These are phyloP conservation scores for Skeletonema menzelii DNA, from an alignment of 108 stramenopile species.

Conservation along the genomic window DNA sequence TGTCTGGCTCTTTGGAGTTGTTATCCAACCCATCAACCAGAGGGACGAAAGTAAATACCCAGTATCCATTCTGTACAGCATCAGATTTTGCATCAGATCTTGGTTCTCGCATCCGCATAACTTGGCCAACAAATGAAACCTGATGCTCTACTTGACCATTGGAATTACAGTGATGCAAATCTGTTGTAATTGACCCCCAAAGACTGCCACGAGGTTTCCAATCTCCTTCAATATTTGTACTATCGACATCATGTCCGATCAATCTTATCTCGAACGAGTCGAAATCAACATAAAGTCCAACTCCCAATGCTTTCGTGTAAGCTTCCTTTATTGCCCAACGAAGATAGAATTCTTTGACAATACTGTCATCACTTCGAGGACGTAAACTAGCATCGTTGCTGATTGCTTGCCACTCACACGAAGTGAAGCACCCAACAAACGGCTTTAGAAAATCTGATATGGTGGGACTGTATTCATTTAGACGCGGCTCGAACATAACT, in stretches of 20 bases:
- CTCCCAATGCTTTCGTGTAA: conserved; percentile 80
- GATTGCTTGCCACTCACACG: conserved; percentile 66
- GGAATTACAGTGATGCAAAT: background rate
- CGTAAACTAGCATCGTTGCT: background rate
- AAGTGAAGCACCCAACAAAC: conserved; percentile 56
- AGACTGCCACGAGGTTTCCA: conserved; percentile 11
- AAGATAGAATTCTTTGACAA: conserved; percentile 66
- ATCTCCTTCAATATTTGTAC: background rate
- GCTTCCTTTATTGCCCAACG: conserved; percentile 89
- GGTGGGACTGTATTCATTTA: conserved; percentile 43
- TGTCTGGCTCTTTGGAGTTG: background rate
- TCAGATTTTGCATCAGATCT: background rate
- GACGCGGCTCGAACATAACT: conserved; percentile 58
- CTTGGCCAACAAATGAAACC: conserved; percentile 24
- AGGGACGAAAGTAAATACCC: conserved; percentile 43
- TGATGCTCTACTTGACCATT: conserved; percentile 3
- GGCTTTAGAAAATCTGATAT: conserved; percentile 59
- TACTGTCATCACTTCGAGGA: conserved; percentile 28
- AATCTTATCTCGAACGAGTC: conserved; percentile 55
- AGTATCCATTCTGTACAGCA: conserved; percentile 17
- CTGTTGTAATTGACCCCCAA: conserved; percentile 9
- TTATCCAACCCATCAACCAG: background rate
- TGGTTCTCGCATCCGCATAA: background rate
- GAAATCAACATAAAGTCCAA: conserved; percentile 71
- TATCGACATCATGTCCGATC: conserved; percentile 21